These are phyloP conservation scores for Phytophthora pseudosyringae DNA, from an alignment of 352 stramenopile species.

Conservation along the genomic window DNA sequence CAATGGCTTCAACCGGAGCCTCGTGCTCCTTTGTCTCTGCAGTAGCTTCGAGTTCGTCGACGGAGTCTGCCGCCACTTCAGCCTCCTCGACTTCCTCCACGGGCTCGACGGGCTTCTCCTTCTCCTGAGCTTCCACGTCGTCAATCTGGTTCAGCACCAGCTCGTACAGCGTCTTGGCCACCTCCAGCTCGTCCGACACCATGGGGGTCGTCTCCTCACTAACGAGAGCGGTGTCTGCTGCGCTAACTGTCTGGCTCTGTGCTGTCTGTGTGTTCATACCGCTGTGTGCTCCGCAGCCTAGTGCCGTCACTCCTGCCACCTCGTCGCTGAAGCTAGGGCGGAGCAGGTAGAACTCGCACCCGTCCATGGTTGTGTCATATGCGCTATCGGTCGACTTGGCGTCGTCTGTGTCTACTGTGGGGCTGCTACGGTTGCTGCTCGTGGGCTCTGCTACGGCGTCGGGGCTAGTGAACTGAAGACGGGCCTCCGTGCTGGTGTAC, in stretches of 20 bases:
- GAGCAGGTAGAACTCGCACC: slow-evolving; percentile 19
- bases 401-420: slow-evolving; percentile 28
- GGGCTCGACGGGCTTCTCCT: slow-evolving; percentile 1
- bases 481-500: slow-evolving; percentile 2
- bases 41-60: neutral
- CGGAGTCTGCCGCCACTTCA: neutral
- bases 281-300: slow-evolving; percentile 24
- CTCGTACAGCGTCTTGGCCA: slow-evolving; percentile 24
- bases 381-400: slow-evolving; percentile 13
- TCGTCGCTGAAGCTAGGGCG: slow-evolving; percentile 29
- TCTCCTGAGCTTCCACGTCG: slow-evolving; percentile 2
- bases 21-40: neutral
- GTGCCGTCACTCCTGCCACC: slow-evolving; percentile 13
- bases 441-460: slow-evolving; percentile 16
- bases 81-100: neutral
- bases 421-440: slow-evolving; percentile 15
- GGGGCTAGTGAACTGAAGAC: slow-evolving; percentile 7
- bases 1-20: neutral
- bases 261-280: slow-evolving; percentile 26
- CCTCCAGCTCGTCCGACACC: slow-evolving; percentile 22
- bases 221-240: slow-evolving; percentile 3
- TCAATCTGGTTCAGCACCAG: slow-evolving; percentile 12
- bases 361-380: slow-evolving; percentile 20
- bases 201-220: slow-evolving; percentile 21
- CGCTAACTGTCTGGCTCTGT: slow-evolving; percentile 7